Base-by-base conservation (phyloP, 176 grass and related monocot species). In the Phyllostachys edulis region DNA sequence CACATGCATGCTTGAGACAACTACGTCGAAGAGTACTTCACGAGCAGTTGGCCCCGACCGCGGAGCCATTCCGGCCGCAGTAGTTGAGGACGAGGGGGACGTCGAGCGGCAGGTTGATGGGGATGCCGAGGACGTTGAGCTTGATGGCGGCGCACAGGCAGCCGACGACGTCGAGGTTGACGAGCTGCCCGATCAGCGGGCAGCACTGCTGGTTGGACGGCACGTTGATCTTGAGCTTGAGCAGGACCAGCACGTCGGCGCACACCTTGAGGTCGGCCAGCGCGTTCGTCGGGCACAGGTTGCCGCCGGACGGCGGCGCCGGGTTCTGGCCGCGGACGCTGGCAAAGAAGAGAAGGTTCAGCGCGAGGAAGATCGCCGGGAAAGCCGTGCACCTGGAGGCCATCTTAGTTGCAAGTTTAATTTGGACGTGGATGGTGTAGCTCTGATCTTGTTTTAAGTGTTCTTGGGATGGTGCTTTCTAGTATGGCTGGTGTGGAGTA, bases 91-190 rank as follows among this genome's bases (percentile, higher is more conserved):
- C 34, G 64, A 94, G 88, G 23, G 85, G 84, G 63, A 94, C 82
- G 83, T 94, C 82, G 69, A 88, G 51, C 59, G 88, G 86, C 24
- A 94, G 75, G 86, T 94, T 90, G 82, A 90, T 1, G 86, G 80
- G 83, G 75, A 91, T 86, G 75, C 92, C 92, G 52, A 94, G 0
- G 2, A 89, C 64, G 75, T 1, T 84, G 79, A 88, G 64, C 83
- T 56, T 83, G 83, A 94, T 86, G 75, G 83, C 83, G 86, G 85
- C 81, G 83, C 92, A 94, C 9, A 94, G 86, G 86, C 92, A 94
- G 26, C 67, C 79, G 24, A 56, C 92, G 13, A 80, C 61, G 85
- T 93, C 88, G 26, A 90, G 20, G 67, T 85, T 81, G 6, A 87
- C 91, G 16, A 92, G 91, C 42, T 3, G 55, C 4, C 84, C 87